Evolutionary conservation across 805 yeast genomes (phyloP).

Genomic region (Saccharomycopsis amapae): DNA sequence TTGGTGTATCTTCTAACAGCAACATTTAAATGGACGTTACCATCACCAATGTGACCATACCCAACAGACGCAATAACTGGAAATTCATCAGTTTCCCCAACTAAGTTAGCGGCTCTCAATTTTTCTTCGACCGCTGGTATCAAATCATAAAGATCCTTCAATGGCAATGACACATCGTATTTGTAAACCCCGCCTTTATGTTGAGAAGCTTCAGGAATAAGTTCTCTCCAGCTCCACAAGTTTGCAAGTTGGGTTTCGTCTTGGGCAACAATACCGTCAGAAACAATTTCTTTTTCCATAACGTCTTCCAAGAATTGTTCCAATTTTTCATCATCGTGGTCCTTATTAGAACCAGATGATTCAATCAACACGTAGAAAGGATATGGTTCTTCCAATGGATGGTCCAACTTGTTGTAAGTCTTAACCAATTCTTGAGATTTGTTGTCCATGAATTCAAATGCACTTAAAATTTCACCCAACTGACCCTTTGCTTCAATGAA

Average conservation of each 20-base stretch:
- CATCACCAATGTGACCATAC: constrained; percentile 98
- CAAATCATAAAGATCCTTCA: constrained; percentile 69
- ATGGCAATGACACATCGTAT: constrained; percentile 91
- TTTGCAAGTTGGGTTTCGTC: constrained; percentile 80
- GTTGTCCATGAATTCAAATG: constrained; percentile 90
- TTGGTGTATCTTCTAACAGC: constrained; percentile 79
- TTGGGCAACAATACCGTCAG: constrained; percentile 95
- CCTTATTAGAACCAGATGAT: constrained; percentile 91
- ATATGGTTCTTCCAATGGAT: constrained; percentile 77
- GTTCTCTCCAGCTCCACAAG: constrained; percentile 95
- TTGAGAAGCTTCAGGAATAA: constrained; percentile 82
- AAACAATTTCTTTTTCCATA: constrained; percentile 76
- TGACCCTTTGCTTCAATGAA: constrained; percentile 74
- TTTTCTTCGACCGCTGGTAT: constrained; percentile 70
- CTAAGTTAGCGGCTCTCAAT: constrained; percentile 48
- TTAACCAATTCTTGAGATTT: constrained; percentile 60
- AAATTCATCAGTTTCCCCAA: constrained; percentile 54
- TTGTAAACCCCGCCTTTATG: constrained; percentile 92
- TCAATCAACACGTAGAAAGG: constrained; percentile 91
- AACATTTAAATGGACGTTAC: constrained; percentile 90
- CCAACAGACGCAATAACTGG: constrained; percentile 91
- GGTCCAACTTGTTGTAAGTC: constrained; percentile 47
- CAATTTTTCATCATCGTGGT: constrained; percentile 87
- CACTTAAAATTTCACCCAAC: constrained; percentile 78
- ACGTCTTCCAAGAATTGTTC: constrained; percentile 75